These are phyloP conservation scores for Nitzschia inconspicua DNA, from an alignment of 108 stramenopile genomes.

Conservation along the genomic window DNA sequence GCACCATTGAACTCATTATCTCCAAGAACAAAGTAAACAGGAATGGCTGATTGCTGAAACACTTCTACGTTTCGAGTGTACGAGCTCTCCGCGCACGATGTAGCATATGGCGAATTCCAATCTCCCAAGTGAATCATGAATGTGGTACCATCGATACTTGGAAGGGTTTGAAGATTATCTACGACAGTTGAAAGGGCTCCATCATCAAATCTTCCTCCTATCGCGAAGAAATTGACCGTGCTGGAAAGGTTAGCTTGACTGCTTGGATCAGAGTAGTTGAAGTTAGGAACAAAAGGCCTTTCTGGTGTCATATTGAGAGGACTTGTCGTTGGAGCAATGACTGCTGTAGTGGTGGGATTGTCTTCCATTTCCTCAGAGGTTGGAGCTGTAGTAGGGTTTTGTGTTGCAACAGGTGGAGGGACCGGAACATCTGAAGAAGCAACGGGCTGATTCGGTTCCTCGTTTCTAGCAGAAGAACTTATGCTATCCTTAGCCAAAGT, in stretches of 20 bases:
- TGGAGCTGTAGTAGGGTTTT: not conserved
- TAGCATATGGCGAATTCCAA: constrained; percentile 39
- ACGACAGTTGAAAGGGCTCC: constrained; percentile 8
- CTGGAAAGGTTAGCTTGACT: too few species aligned
- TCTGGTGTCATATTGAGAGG: constrained; percentile 8
- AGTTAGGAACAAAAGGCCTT: not conserved
- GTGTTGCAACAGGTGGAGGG: not conserved
- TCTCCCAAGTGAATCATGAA: constrained; percentile 44
- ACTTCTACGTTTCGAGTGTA: constrained; percentile 14
- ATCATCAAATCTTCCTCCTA: constrained; percentile 29
- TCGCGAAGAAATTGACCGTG: constrained; percentile 24
- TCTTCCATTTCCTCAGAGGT: too few species aligned
- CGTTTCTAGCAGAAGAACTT: not conserved
- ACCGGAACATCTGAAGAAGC: not conserved
- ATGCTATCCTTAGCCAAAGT: constrained; percentile 2
- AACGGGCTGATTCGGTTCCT: not conserved
- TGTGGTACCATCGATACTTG: constrained; percentile 12
- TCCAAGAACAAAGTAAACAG: constrained; percentile 47
- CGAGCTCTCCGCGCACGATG: constrained; percentile 19
- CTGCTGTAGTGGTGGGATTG: not conserved
- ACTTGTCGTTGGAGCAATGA: not conserved
- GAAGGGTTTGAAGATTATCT: constrained; percentile 14
- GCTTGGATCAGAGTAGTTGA: not conserved
- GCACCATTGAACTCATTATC: constrained; percentile 52
- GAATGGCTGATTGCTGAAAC: constrained; percentile 26